Conservation (phyloP, 2,329 filamentous ascomycete genomes). For the Sarocladiaceae sp. region DNA sequence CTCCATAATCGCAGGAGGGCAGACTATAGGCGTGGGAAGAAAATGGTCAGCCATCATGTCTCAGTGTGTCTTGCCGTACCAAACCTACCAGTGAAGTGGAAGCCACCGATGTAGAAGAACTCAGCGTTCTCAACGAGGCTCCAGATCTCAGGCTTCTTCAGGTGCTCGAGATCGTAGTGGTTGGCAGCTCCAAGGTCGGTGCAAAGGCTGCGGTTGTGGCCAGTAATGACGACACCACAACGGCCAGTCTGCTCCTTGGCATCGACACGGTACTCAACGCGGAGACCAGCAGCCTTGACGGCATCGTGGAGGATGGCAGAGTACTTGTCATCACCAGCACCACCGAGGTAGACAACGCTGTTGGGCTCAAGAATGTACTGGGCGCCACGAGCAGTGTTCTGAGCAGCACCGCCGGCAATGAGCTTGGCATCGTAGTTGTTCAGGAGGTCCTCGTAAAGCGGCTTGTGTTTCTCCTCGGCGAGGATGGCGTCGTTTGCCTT, state of each 20-base stretch:
- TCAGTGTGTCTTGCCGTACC: background rate
- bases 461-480: slow-evolving; percentile 84
- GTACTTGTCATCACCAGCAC: slow-evolving; percentile 94
- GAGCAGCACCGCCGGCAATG: slow-evolving; percentile 91
- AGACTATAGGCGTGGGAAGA: slow-evolving; percentile 50
- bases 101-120: slow-evolving; percentile 90
- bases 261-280: slow-evolving; percentile 93
- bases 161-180: slow-evolving; percentile 90
- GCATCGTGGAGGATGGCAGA: slow-evolving; percentile 82
- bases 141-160: slow-evolving; percentile 92
- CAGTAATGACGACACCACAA: slow-evolving; percentile 95
- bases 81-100: slow-evolving; percentile 79
- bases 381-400: slow-evolving; percentile 95
- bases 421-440: slow-evolving; percentile 90
- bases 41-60: background rate
- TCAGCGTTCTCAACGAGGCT: slow-evolving; percentile 82
- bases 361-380: slow-evolving; percentile 91
- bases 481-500: slow-evolving; percentile 98
- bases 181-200: slow-evolving; percentile 96
- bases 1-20: slow-evolving; percentile 82
- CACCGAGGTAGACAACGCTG: slow-evolving; percentile 89
- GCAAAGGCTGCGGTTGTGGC: slow-evolving; percentile 90
- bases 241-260: slow-evolving; percentile 80
- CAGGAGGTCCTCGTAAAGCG: slow-evolving; percentile 89
- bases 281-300: slow-evolving; percentile 81